These are phyloP conservation scores for Microthyrium microscopicum DNA, from an alignment of 2,329 filamentous ascomycete species.

Conservation along the genomic window DNA sequence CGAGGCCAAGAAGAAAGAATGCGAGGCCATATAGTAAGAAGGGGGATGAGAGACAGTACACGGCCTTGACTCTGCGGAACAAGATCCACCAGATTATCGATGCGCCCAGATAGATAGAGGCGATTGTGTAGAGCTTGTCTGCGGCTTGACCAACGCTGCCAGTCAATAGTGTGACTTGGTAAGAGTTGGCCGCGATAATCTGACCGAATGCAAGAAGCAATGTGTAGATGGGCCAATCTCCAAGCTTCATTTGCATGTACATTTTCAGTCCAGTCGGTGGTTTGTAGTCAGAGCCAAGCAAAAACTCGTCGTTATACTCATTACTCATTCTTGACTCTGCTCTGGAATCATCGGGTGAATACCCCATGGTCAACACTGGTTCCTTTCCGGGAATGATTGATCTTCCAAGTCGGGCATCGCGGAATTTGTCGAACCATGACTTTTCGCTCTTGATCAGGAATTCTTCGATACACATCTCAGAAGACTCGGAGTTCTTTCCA, in stretches of 20 bases:
- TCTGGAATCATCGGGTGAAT: constrained; percentile 16
- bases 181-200: constrained; percentile 48
- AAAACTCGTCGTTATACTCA: constrained; percentile 9
- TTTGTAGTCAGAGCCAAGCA: constrained; percentile 12
- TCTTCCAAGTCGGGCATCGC: constrained; percentile 3
- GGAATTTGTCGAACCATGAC: constrained; percentile 44
- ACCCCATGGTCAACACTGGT: constrained; percentile 10
- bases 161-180: constrained; percentile 51
- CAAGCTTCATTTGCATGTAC: constrained; percentile 28
- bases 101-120: constrained; percentile 39
- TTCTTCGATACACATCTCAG: constrained; percentile 45
- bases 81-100: constrained; percentile 47
- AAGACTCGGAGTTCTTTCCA: constrained; percentile 38
- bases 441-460: constrained; percentile 50
- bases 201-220: constrained; percentile 45
- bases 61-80: constrained; percentile 40
- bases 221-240: constrained; percentile 49
- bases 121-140: constrained; percentile 42
- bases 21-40: constrained; percentile 47
- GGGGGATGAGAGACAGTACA: constrained; percentile 41
- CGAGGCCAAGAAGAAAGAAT: constrained; percentile 46
- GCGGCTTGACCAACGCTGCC: constrained; percentile 44
- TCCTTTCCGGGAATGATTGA: constrained; percentile 5
- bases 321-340: constrained; percentile 20
- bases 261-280: constrained; percentile 12